Evolutionary conservation across 495 filamentous ascomycete species (phyloP).

Genomic region (Trichoderma virens): DNA sequence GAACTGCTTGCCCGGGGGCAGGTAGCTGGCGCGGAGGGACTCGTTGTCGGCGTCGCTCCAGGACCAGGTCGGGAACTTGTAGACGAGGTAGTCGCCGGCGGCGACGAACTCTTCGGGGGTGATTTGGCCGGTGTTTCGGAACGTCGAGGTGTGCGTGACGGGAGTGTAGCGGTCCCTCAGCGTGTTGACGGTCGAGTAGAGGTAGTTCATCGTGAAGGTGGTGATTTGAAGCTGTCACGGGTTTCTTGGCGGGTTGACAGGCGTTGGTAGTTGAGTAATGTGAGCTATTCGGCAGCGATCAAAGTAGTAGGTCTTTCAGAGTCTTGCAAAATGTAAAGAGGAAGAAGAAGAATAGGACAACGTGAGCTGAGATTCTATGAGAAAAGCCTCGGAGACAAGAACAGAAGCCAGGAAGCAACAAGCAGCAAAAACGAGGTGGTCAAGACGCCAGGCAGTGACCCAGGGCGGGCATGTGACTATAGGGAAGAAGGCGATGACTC

Average conservation of each 20-base stretch:
- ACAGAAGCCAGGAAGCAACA: not conserved
- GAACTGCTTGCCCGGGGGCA: slow-evolving; percentile 90
- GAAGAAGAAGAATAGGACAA: no score
- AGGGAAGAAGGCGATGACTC: no score
- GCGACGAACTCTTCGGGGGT: slow-evolving; percentile 95
- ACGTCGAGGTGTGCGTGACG: slow-evolving; percentile 82
- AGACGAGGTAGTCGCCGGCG: slow-evolving; percentile 95
- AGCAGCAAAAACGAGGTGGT: not conserved
- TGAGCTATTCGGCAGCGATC: no score
- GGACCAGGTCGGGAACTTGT: slow-evolving; percentile 99
- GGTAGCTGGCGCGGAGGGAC: slow-evolving; percentile 67
- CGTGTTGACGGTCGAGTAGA: slow-evolving; percentile 77
- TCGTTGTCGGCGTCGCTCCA: slow-evolving; percentile 82
- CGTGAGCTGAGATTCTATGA: no score
- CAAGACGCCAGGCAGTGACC: not conserved
- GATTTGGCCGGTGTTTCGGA: slow-evolving; percentile 87
- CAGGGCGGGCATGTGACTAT: not conserved
- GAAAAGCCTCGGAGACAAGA: not conserved
- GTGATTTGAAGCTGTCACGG: no score
- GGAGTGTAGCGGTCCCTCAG: slow-evolving; percentile 86
- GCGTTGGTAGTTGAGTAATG: no score
- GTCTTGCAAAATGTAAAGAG: no score
- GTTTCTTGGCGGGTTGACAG: no score
- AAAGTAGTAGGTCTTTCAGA: no score
- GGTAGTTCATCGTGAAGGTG: slow-evolving; percentile 40